Base-by-base conservation (phyloP, 179 eudicot species). In the Beta macrorhiza region DNA sequence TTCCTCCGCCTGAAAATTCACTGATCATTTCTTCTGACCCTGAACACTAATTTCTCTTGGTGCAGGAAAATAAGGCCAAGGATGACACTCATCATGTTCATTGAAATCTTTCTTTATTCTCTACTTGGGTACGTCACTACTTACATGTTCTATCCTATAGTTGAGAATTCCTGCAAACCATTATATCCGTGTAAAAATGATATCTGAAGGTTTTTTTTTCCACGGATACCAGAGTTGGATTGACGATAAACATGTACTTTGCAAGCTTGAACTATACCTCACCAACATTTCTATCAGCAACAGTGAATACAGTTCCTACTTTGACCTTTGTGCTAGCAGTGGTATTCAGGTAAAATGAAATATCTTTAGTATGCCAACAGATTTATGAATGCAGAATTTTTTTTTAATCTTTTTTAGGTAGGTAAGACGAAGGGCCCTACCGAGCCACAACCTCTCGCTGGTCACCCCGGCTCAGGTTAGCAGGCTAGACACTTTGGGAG, bases 31-130 rank as follows among this genome's bases (percentile, higher is more conserved):
- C 68, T 45, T 78, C 13, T 51, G n/a, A 25, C n/a, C 12, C 22
- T 63, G 72, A 47, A 52, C 63, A 29, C 47, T 58, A 76, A 14
- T 9, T n/a, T 59, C 58, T 67, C 59, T 62, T 81, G 44, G 72
- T 84, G 81, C 90, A 88, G 90, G 76, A 88, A 86, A 79, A 72
- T 76, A 82, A 88, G 90, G 80, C 87, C 90, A 75, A 88, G 78
- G 83, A 76, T 88, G 87, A 86, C 90, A 72, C 15, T 86, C 22
- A 42, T 8, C 61, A 47, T 86, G 79, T 88, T 84, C 78, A 51
- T 81, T 10, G 87, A 88, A 78, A 63, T 88, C 68, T 86, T 88
- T 78, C 42, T 88, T 49, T 86, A 82, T 82, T 84, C 90, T 56
- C 81, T 88, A 75, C 86, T 88, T 47, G 90, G 90, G 90, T 88